Evolutionary conservation across 2,329 filamentous ascomycete genomes (phyloP).

Genomic region (Colletotrichum viniferum): DNA sequence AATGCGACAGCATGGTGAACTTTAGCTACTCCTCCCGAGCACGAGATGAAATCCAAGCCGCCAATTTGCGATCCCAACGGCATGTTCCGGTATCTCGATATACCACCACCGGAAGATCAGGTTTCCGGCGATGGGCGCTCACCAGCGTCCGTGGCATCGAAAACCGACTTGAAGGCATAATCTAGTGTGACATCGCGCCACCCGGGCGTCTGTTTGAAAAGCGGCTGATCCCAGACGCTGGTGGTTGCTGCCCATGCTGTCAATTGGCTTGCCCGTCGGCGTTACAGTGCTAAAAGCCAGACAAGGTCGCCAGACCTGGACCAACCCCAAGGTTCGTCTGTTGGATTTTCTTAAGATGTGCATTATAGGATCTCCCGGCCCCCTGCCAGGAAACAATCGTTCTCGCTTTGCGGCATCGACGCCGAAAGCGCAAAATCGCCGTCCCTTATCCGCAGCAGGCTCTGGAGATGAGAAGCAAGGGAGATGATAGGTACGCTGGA

Average conservation of each 20-base stretch:
- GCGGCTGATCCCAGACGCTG: background rate
- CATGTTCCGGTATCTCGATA: background rate
- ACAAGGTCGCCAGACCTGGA: background rate
- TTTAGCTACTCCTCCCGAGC: background rate
- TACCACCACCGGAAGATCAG: background rate
- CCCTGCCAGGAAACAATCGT: background rate
- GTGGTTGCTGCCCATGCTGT: background rate
- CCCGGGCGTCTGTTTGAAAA: background rate
- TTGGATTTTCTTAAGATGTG: conserved; percentile 33
- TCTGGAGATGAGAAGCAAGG: background rate
- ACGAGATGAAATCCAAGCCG: background rate
- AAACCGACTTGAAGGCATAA: background rate
- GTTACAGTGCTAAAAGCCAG: conserved; percentile 8
- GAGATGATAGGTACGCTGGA: background rate
- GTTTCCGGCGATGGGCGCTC: background rate
- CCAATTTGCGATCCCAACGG: background rate
- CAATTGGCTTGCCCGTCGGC: background rate
- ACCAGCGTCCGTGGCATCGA: background rate
- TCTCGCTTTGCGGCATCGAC: background rate
- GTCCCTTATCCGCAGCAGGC: background rate
- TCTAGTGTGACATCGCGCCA: conserved; percentile 11
- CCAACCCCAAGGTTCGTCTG: background rate
- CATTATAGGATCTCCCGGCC: conserved; percentile 25
- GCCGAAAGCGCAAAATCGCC: background rate
- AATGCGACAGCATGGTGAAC: background rate